Percentiles rank a stretch among this genome's conserved stretches.
phyloP scores from a whole-genome alignment of 2,329 filamentous ascomycete genomes.

The Cercospora sp. region DNA sequence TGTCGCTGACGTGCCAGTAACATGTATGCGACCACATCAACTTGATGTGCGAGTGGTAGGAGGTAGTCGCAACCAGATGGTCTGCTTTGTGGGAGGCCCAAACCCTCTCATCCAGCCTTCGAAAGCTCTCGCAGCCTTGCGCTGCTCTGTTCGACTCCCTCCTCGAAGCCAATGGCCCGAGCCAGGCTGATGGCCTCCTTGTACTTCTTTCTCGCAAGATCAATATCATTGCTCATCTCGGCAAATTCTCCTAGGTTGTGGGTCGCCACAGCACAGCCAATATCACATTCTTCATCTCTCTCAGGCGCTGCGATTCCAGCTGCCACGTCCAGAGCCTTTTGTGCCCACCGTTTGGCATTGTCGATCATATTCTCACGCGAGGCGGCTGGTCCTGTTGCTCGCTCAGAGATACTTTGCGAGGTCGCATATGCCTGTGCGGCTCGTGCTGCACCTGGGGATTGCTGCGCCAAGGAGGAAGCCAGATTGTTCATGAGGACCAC shows the following conservation, averaged over 20 bases:
- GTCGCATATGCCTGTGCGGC: constrained; percentile 37
- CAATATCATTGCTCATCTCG: constrained; percentile 67
- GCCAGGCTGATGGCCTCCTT: constrained; percentile 65
- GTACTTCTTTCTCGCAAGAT: constrained; percentile 68
- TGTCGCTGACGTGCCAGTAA: neutral
- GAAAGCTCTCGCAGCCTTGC: constrained; percentile 44
- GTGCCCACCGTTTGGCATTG: constrained; percentile 75
- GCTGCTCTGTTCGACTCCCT: constrained; percentile 47
- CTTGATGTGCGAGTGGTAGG: neutral
- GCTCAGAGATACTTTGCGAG: constrained; percentile 40
- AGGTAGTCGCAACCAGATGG: neutral
- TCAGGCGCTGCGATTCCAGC: constrained; percentile 64
- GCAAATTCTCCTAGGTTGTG: constrained; percentile 85
- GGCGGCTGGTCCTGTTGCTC: constrained; percentile 50
- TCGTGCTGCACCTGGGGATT: constrained; percentile 45
- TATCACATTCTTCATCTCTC: constrained; percentile 76
- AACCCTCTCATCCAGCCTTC: constrained; percentile 16
- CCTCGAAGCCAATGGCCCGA: constrained; percentile 50
- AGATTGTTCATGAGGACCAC: constrained; percentile 87
- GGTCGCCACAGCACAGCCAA: constrained; percentile 79
- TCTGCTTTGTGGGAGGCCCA: neutral
- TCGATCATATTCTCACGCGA: constrained; percentile 61
- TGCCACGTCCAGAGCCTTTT: constrained; percentile 70
- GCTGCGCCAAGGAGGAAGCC: constrained; percentile 71
- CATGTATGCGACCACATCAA: neutral